Base-by-base conservation (phyloP, 2,329 filamentous ascomycete species). In the Neocucurbitaria cava region DNA sequence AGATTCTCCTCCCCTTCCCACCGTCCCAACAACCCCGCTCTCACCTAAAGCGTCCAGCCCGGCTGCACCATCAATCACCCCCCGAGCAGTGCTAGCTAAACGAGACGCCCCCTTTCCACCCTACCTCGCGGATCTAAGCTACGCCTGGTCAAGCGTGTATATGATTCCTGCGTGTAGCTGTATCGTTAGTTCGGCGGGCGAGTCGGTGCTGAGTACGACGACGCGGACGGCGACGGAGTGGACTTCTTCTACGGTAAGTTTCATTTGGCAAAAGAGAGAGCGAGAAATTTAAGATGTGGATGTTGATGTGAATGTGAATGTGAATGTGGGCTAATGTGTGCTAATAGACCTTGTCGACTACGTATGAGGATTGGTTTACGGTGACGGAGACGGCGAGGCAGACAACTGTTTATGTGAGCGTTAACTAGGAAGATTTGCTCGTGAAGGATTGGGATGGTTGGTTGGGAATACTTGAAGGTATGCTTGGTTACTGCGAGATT, bases 301-400 rank as follows among this genome's bases (percentile, higher is more conserved):
- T n/a, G n/a, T n/a, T n/a, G n/a, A n/a, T n/a, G n/a, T n/a, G 31
- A 17, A 1, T 35, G 11, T 35, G 31, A 35, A n/a, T n/a, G 15
- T 17, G 31, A 1, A 36, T 44, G n/a, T 3, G 10, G 20, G 41
- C 31, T 49, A 52, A 23, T 38, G 21, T 17, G 35, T 10, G 17
- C n/a, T n/a, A 28, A 18, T 6, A 61, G 60, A 55, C 44, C 39
- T 39, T 57, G 35, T 49, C 28, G 30, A 28, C 28, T 13, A 61
- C 58, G n/a, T 54, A 46, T 54, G 61, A 59, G 43, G 58, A 64
- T 47, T 54, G 52, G 52, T 64, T 64, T 42, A 64, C 52, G 6
- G 52, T 61, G 13, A 64, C 61, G 9, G 46, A 43, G 13, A 64
- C 58, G 15, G 58, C 58, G 33, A 59, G 58, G 41, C 31, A 55